phyloP scores from a whole-genome alignment of 805 yeast genomes.

The Wickerhamiella kurtzmanii region DNA sequence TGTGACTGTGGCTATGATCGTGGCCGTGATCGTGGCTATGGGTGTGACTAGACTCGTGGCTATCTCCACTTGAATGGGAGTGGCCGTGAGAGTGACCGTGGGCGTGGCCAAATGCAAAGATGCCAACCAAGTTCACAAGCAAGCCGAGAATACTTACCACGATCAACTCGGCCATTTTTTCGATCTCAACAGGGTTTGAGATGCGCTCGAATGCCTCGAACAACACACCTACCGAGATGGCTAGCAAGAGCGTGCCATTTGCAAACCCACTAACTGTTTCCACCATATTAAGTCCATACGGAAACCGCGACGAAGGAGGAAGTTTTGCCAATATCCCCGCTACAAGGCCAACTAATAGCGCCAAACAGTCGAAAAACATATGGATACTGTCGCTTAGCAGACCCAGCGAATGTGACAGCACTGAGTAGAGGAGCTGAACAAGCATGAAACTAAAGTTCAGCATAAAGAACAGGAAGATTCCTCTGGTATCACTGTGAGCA shows the following conservation, averaged over 20 bases:
- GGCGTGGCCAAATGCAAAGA: conserved; percentile 77
- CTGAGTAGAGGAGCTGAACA: conserved; percentile 80
- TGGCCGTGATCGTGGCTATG: conserved; percentile 15
- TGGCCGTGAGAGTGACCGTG: conserved; percentile 27
- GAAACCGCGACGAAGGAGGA: conserved; percentile 56
- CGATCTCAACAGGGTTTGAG: conserved; percentile 59
- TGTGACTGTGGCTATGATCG: conserved; percentile 23
- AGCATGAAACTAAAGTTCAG: conserved; percentile 89
- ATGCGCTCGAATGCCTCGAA: conserved; percentile 79
- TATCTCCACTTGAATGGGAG: conserved; percentile 13
- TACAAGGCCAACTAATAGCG: conserved; percentile 73
- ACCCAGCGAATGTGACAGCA: conserved; percentile 85
- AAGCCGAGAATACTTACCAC: conserved; percentile 78
- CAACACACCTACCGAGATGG: conserved; percentile 77
- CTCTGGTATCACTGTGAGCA: conserved; percentile 60
- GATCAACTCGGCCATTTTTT: conserved; percentile 69
- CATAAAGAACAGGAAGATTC: conserved; percentile 75
- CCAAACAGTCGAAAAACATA: conserved; percentile 91
- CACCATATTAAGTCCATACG: conserved; percentile 72
- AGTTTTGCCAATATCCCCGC: conserved; percentile 59
- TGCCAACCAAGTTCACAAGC: conserved; percentile 79
- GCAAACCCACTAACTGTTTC: conserved; percentile 93
- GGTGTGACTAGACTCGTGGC: conserved; percentile 7
- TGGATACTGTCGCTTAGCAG: conserved; percentile 85
- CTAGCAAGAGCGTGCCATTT: conserved; percentile 76